Percentiles rank a stretch among this genome's conserved stretches.
Evolutionary conservation across 345 rosid genomes (phyloP).

Genomic region (Arabis alpina): DNA sequence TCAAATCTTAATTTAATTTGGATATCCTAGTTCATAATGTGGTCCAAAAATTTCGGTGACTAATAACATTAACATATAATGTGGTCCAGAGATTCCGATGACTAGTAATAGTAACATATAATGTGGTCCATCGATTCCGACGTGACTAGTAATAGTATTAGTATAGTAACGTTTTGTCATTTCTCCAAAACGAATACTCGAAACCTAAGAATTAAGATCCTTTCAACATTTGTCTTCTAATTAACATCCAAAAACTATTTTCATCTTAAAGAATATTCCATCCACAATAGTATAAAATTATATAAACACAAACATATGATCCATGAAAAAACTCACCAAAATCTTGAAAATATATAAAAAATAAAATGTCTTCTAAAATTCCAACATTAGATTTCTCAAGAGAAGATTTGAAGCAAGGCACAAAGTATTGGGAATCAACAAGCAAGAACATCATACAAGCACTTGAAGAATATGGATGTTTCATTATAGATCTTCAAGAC

Average conservation of each 20-base stretch:
- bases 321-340: neutral
- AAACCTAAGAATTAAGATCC: conserved; percentile 26
- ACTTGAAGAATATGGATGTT: conserved; percentile 43
- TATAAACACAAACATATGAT: conserved; percentile 1
- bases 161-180: conserved; percentile 13
- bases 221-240: conserved; percentile 35
- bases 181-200: conserved; percentile 29
- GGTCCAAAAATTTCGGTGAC: neutral
- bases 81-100: conserved; percentile 4
- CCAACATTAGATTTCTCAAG: conserved; percentile 41
- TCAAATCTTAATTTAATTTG: no score
- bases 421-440: conserved; percentile 36
- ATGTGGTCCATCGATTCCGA: neutral
- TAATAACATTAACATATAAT: neutral
- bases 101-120: conserved; percentile 1
- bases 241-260: conserved; percentile 26
- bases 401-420: conserved; percentile 41
- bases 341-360: neutral
- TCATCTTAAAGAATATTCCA: conserved; percentile 25
- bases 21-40: conserved; percentile 11
- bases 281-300: neutral
- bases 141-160: neutral
- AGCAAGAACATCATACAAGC: conserved; percentile 31
- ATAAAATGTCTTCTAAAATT: conserved; percentile 25
- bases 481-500: conserved; percentile 44